Evolutionary conservation across 768 basidiomycete genomes (phyloP), one percentile per base, ranked within the genome.

Genomic region (Gloeophyllum trabeum): DNA sequence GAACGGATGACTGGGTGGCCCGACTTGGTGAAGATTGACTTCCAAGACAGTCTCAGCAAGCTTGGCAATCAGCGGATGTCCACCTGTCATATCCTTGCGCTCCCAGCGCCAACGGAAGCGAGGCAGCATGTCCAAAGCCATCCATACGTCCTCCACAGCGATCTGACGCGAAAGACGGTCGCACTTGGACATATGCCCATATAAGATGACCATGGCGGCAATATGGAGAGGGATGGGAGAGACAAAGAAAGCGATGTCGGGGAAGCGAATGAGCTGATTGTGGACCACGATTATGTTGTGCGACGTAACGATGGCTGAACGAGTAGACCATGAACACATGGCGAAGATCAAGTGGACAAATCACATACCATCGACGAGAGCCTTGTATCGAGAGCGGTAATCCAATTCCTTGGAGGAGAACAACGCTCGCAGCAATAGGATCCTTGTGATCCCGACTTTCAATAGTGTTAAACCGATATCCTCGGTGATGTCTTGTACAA

Each of bases 21-120:
- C 67, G 35, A 81, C 71, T 24, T 72, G 66, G 49, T 74, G 73
- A n/a, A 89, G 65, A 54, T 81, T 73, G 38, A 82, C 77, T 19
- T 71, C 73, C 65, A 90, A 79, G 19, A 89, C 82, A 42, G 77
- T 76, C 60, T 88, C 84, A 0, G 83, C 87, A 38, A 91, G 74
- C 51, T 76, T 81, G 12, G 83, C 75, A 45, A 89, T 86, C 40
- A 89, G 73, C n/a, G 88, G 87, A 51, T 88, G 85, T 1, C 78
- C 79, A 35, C 83, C 84, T 35, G 78, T 79, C 42, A 75, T 60
- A 54, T 90, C 87, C 56, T 81, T 87, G 41, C 88, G 75, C 54
- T 88, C 85, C 88, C 88, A 91, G 47, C 88, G 78, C 88, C 88
- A 91, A 40, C 88, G 79, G 73, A 90, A 84, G 24, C 80, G 79